These are phyloP conservation scores for Sporobolomyces pararoseus DNA, from an alignment of 768 basidiomycete genomes.

Conservation along the genomic window DNA sequence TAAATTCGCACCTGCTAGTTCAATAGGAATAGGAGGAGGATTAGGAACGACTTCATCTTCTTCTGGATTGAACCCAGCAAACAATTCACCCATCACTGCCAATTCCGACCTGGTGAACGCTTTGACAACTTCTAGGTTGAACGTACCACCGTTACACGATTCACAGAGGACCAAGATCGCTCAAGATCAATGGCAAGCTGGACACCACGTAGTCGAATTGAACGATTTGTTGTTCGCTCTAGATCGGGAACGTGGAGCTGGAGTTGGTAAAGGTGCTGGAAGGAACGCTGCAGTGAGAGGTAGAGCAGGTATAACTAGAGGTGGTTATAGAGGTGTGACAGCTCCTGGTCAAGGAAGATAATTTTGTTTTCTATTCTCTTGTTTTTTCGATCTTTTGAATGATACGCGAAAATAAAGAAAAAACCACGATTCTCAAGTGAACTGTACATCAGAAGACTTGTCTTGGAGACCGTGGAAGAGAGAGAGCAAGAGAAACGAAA, in stretches of 20 bases:
- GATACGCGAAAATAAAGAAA: too few species aligned
- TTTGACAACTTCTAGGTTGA: conserved; percentile 30
- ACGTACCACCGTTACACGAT: conserved; percentile 49
- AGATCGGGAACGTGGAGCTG: conserved; percentile 54
- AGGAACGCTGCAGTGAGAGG: conserved; percentile 13
- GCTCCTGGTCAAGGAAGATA: neutral
- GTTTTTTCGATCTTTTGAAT: neutral
- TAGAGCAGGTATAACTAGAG: conserved; percentile 28
- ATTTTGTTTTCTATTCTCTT: neutral
- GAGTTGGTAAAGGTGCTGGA: conserved; percentile 32
- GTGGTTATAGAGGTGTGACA: conserved; percentile 1
- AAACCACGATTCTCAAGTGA: too few species aligned
- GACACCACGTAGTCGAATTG: conserved; percentile 62
- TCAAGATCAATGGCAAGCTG: conserved; percentile 57
- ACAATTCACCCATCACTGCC: conserved; percentile 41
- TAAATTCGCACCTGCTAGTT: conserved; percentile 18
- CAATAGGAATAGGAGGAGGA: conserved; percentile 46
- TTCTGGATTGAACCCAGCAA: conserved; percentile 36
- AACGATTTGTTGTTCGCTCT: conserved; percentile 81
- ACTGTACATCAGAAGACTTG: too few species aligned
- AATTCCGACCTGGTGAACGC: conserved; percentile 45
- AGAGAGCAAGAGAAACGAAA: neutral
- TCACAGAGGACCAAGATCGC: conserved; percentile 52
- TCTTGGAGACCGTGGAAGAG: too few species aligned
- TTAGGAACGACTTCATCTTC: conserved; percentile 42